phyloP scores from a whole-genome alignment of 352 stramenopile species.

The Globisporangium solare region DNA sequence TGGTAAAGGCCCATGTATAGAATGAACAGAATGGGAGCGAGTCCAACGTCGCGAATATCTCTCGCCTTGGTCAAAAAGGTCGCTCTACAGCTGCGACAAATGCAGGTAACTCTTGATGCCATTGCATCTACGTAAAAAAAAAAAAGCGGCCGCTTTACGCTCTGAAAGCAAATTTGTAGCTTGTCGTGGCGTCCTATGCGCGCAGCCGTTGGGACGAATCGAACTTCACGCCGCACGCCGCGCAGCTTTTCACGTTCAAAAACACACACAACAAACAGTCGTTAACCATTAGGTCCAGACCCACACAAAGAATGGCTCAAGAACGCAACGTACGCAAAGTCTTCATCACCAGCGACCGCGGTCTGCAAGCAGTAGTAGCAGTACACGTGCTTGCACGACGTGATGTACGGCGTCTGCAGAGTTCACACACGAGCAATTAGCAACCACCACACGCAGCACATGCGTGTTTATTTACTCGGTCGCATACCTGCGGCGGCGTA shows the following conservation, averaged over 20 bases:
- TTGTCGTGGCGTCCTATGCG: constrained; percentile 14
- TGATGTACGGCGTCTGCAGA: constrained; percentile 77
- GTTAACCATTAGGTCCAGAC: too few relatives aligned
- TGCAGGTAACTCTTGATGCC: too few relatives aligned
- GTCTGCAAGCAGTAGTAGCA: constrained; percentile 86
- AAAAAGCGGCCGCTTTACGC: too few relatives aligned
- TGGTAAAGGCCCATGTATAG: too few relatives aligned
- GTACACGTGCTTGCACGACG: constrained; percentile 82
- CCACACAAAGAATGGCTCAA: neutral
- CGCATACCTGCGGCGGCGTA: constrained; percentile 38
- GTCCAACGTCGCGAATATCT: too few relatives aligned
- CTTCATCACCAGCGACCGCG: constrained; percentile 58
- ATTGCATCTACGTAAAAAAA: too few relatives aligned
- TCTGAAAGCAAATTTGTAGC: too few relatives aligned
- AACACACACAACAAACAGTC: neutral
- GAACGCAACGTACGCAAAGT: constrained; percentile 51
- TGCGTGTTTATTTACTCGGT: neutral
- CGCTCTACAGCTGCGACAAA: too few relatives aligned
- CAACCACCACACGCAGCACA: neutral
- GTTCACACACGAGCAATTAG: neutral
- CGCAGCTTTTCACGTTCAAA: constrained; percentile 33
- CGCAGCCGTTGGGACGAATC: constrained; percentile 57
- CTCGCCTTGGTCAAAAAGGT: too few relatives aligned
- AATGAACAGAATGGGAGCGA: too few relatives aligned
- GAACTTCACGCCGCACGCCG: constrained; percentile 56